Percentiles rank a stretch among this genome's conserved stretches.
phyloP scores from a whole-genome alignment of 2,329 filamentous ascomycete genomes.

The Aspergillus candidus region DNA sequence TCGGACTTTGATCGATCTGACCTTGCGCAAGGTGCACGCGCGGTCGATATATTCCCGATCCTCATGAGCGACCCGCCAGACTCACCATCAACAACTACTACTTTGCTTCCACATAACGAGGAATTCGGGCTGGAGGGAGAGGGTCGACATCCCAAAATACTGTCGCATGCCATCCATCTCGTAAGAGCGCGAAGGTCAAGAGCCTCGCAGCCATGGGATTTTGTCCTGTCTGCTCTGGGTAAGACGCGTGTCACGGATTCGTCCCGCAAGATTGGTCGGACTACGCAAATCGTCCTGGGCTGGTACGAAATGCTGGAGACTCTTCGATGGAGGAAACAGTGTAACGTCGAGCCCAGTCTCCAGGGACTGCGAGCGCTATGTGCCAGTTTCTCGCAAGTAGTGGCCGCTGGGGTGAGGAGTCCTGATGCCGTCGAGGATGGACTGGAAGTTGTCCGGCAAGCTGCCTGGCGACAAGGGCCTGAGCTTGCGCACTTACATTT shows the following conservation, averaged over 20 bases:
- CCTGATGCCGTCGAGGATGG: slow-evolving; percentile 23
- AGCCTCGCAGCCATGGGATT: slow-evolving; percentile 32
- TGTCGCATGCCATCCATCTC: slow-evolving; percentile 35
- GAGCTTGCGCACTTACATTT: slow-evolving; percentile 3
- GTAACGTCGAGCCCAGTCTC: slow-evolving; percentile 25
- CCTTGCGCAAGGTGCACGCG: slow-evolving; percentile 11
- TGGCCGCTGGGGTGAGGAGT: slow-evolving; percentile 26
- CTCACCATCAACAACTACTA: slow-evolving; percentile 6
- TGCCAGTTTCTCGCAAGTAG: slow-evolving; percentile 29
- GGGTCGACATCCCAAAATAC: slow-evolving; percentile 20
- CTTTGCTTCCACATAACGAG: slow-evolving; percentile 17
- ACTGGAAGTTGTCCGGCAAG: slow-evolving; percentile 19
- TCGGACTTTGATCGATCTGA: slow-evolving; percentile 13
- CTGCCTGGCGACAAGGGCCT: slow-evolving; percentile 4
- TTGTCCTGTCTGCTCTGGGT: slow-evolving; percentile 29
- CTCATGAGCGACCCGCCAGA: slow-evolving; percentile 12
- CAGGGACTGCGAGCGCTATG: slow-evolving; percentile 34
- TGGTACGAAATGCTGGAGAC: slow-evolving; percentile 35
- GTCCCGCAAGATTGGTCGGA: slow-evolving; percentile 15
- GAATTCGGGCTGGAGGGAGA: slow-evolving; percentile 5
- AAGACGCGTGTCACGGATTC: slow-evolving; percentile 16
- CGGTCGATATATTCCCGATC: slow-evolving; percentile 25
- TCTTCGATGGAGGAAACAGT: slow-evolving; percentile 29
- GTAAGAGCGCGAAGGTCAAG: slow-evolving; percentile 23
- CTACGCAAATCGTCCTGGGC: slow-evolving; percentile 28